Percentiles rank a stretch among this genome's conserved stretches.
Evolutionary conservation across 148 eudicot species (phyloP).

Genomic region (Rhododendron mucronatum): DNA sequence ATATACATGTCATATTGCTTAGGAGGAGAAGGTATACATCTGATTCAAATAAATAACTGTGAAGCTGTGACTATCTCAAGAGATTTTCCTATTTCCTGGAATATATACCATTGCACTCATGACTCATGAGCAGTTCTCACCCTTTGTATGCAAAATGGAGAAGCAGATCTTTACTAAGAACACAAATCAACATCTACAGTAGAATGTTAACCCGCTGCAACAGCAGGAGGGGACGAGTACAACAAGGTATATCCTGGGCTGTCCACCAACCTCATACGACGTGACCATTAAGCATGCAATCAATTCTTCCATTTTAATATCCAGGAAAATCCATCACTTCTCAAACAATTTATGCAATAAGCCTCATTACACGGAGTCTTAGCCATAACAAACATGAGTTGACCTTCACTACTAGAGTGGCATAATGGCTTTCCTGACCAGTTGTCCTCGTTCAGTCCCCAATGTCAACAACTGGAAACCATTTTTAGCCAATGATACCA

Average conservation of each 20-base stretch:
- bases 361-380: background rate
- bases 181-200: background rate
- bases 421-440: background rate
- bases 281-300: background rate
- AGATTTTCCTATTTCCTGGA: background rate
- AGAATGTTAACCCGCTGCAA: background rate
- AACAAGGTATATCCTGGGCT: background rate
- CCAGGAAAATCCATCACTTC: background rate
- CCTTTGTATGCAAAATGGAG: background rate
- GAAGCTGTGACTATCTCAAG: background rate
- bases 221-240: background rate
- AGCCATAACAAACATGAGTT: background rate
- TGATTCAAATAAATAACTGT: background rate
- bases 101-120: background rate
- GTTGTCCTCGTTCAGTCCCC: background rate
- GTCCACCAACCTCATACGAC: background rate
- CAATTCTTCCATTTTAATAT: background rate
- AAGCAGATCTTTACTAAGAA: background rate
- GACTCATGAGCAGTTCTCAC: background rate
- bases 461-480: background rate
- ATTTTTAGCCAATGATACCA: background rate
- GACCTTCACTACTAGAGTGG: background rate
- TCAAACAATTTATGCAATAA: background rate
- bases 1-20: background rate
- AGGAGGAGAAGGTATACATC: background rate